Evolutionary conservation across 2,329 filamentous ascomycete genomes (phyloP), one percentile per base, ranked within the genome.

Genomic region (Xylariaceae sp.): DNA sequence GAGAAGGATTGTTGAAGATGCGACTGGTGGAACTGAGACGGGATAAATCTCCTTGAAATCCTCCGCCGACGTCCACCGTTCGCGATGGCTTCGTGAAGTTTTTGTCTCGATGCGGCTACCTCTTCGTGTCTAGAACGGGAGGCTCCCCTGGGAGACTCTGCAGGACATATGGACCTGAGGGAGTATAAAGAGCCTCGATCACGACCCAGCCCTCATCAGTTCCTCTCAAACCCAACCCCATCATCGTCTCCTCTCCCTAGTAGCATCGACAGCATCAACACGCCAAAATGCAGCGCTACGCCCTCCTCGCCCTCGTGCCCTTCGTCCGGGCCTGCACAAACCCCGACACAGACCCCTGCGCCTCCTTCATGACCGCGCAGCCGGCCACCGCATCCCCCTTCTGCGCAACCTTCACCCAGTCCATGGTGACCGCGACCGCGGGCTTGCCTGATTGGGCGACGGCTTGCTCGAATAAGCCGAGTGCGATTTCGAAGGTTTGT

Each of bases 371-470:
- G 62, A 68, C 69, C 34, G 67, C 67, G 13, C 66, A 73, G 47
- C 42, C 60, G 4, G 71, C 70, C 34, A 70, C 68, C 1, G 72
- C 71, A 2, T 73, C 71, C 0, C 52, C 71, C 10, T 73, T 73
- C 61, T 73, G 72, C 53, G 70, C 68, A 11, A 73, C 72, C 4
- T 73, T 72, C 60, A 73, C 72, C 8, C 62, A 66, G 59, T 64
- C 61, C 51, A 30, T 50, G n/a, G 65, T 67, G 15, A 70, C 70
- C 9, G 68, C 70, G 3, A 70, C 67, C 0, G 58, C 67, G 2
- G 67, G 50, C 39, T 60, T 64, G 44, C 69, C 60, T n/a, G 56
- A 58, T 1, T 70, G 60, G 67, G 68, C 69, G 6, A 57, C 61
- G 1, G 66, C 61, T 17, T 70, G 68, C 53, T 59, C 51, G 2